phyloP scores from a whole-genome alignment of 768 basidiomycete genomes.

The Rhizopogon salebrosus region DNA sequence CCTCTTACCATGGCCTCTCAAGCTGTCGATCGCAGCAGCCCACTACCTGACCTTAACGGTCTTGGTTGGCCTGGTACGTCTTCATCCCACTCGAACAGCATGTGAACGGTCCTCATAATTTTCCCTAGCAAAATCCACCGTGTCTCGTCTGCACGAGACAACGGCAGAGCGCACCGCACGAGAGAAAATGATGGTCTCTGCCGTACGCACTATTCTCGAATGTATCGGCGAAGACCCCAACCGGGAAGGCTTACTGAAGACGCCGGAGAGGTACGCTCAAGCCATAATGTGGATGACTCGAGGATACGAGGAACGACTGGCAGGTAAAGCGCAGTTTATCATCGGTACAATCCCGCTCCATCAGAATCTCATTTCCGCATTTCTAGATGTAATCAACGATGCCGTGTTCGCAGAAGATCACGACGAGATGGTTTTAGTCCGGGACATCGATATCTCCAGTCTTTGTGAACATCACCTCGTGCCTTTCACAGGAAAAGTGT shows the following conservation, averaged over 20 bases:
- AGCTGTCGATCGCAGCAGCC: slow-evolving; percentile 21
- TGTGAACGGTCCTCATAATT: slow-evolving; percentile 7
- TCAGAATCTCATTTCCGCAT: slow-evolving; percentile 6
- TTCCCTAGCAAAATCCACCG: slow-evolving; percentile 78
- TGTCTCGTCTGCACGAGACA: slow-evolving; percentile 78
- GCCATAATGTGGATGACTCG: slow-evolving; percentile 99
- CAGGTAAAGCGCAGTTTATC: slow-evolving; percentile 47
- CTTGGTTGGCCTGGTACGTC: slow-evolving; percentile 87
- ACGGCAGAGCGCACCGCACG: slow-evolving; percentile 65
- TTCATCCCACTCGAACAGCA: slow-evolving; percentile 5
- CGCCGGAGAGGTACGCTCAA: slow-evolving; percentile 94
- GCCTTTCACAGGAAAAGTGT: slow-evolving; percentile 94
- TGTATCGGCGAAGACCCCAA: slow-evolving; percentile 98
- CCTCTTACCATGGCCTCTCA: slow-evolving; percentile 39
- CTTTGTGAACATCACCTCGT: slow-evolving; percentile 98
- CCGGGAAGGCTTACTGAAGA: slow-evolving; percentile 86
- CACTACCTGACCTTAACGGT: slow-evolving; percentile 56
- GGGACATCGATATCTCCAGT: slow-evolving; percentile 95
- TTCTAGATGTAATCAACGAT: slow-evolving; percentile 93
- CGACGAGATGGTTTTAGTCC: slow-evolving; percentile 98
- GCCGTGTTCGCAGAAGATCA: slow-evolving; percentile 98
- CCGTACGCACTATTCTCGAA: slow-evolving; percentile 89
- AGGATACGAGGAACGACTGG: slow-evolving; percentile 93
- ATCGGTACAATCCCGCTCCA: slow-evolving; percentile 6
- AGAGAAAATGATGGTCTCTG: slow-evolving; percentile 72